phyloP scores from a whole-genome alignment of 768 basidiomycete genomes.

The Mycena amicta region DNA sequence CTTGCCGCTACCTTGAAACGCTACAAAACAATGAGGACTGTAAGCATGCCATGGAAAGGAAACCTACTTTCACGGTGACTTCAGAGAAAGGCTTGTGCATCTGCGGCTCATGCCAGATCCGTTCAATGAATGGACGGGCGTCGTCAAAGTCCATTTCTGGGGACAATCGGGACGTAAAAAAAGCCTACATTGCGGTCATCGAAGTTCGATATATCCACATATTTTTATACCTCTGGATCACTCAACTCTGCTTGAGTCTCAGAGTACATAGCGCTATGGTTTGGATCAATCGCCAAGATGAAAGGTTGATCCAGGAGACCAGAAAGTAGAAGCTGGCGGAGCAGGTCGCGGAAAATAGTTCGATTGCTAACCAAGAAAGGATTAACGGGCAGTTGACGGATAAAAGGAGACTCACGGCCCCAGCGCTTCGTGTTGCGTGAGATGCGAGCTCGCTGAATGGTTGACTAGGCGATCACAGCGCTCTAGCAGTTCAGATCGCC shows the following conservation, averaged over 20 bases:
- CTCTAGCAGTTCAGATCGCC: slow-evolving; percentile 55
- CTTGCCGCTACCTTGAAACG: slow-evolving; percentile 56
- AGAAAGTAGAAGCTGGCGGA: slow-evolving; percentile 55
- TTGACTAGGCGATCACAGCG: slow-evolving; percentile 54
- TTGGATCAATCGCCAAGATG: slow-evolving; percentile 54
- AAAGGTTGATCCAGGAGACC: slow-evolving; percentile 59
- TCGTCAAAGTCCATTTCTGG: slow-evolving; percentile 49
- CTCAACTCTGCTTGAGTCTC: slow-evolving; percentile 65
- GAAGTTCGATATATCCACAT: too few species aligned
- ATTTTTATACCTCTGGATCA: slow-evolving; percentile 66
- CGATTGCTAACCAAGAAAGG: slow-evolving; percentile 25
- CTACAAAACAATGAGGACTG: slow-evolving; percentile 39
- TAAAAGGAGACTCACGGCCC: slow-evolving; percentile 27
- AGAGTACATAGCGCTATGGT: slow-evolving; percentile 53
- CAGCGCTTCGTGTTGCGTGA: slow-evolving; percentile 29
- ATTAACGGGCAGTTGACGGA: neutral
- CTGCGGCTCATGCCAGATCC: slow-evolving; percentile 58
- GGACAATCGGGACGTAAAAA: slow-evolving; percentile 60
- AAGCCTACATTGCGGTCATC: slow-evolving; percentile 40
- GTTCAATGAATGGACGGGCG: slow-evolving; percentile 39
- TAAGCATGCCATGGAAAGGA: neutral
- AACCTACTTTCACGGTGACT: slow-evolving; percentile 57
- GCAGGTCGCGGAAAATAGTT: slow-evolving; percentile 49
- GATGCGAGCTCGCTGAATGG: slow-evolving; percentile 29
- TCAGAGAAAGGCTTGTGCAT: slow-evolving; percentile 59